Conservation (phyloP, 495 filamentous ascomycete genomes). For the Penicillium lagena region DNA sequence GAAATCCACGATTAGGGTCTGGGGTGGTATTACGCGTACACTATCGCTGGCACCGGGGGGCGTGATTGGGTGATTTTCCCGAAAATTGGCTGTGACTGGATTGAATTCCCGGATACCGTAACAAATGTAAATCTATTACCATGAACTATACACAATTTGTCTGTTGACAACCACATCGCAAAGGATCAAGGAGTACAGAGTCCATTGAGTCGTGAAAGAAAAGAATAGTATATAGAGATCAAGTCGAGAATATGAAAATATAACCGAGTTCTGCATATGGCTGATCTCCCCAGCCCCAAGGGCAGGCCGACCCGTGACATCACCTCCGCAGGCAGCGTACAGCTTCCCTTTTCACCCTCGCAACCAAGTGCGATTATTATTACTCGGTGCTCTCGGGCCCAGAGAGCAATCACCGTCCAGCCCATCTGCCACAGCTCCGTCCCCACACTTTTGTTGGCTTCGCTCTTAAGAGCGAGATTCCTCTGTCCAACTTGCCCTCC, state of each 20-base stretch:
- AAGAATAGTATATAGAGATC: no score
- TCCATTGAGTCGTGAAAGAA: no score
- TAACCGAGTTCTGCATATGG: no score
- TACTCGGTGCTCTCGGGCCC: constrained; percentile 21
- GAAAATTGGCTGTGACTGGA: constrained; percentile 1
- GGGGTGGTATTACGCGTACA: constrained; percentile 8
- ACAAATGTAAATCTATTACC: not conserved
- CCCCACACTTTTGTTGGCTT: constrained; percentile 2
- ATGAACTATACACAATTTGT: no score
- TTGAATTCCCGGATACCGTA: not conserved
- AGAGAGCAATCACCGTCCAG: constrained; percentile 21
- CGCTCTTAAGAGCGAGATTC: no score
- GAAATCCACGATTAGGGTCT: not conserved
- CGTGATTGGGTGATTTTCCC: constrained; percentile 2
- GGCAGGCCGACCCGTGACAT: constrained; percentile 10
- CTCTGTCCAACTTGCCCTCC: no score
- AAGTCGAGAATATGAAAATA: no score
- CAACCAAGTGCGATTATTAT: constrained; percentile 6
- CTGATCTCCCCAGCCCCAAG: no score
- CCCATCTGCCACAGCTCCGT: not conserved
- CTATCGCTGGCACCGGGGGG: constrained; percentile 1
- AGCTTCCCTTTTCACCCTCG: constrained; percentile 22
- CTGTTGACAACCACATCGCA: no score
- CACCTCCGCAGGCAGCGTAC: constrained; percentile 11
- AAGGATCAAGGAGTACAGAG: no score